Base-by-base conservation (phyloP, 2,329 filamentous ascomycete genomes). In the Penicillium crustosum region DNA sequence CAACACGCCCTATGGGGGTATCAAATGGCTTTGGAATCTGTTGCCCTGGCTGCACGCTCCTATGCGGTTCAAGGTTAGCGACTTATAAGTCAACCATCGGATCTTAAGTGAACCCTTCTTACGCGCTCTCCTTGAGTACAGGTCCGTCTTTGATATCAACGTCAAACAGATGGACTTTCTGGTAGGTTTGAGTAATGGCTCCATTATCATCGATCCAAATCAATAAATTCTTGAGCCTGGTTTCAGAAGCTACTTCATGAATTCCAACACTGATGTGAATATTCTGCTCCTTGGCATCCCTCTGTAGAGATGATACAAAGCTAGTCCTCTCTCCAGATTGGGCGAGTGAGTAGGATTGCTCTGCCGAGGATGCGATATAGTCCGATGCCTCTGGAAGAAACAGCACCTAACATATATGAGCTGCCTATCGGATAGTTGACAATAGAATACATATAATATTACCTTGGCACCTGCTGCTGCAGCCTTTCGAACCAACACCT, bases 361-460 rank as follows among this genome's bases (percentile, higher is more conserved):
- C 74, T 2, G 87, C 80, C 0, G 86, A 87, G 2, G 83, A 80
- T 21, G 86, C 89, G 67, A 97, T 92, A 79, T 96, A 97, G 78
- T 96, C 92, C 56, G 86, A 86, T 25, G 93, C 93, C 82, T 97
- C 93, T 13, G 93, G 93, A 53, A 97, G 87, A 78, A 97, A 97
- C 49, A 97, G 83, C 19, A 89, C 86, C 84, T 90, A 61, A 17
- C 38, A 53, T 36, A 39, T 9, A 51, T 66, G 42, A 66, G 55
- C 25, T 41, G 29, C 29, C 27, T 17, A 23, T 44, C 29, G 55
- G 17, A 21, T 15, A 53, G 10, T 15, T 35, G 17, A 12, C 19
- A 4, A 38, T 27, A 23, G 4, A 25, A 25, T n/a, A 17, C 1
- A 47, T 12, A 10, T 1, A 4, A 33, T 23, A 63, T 55, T 68